Percentiles rank a stretch among this genome's conserved stretches.
Conservation (phyloP, 1,139 yeast species). For the Diutina pseudorugosa region DNA sequence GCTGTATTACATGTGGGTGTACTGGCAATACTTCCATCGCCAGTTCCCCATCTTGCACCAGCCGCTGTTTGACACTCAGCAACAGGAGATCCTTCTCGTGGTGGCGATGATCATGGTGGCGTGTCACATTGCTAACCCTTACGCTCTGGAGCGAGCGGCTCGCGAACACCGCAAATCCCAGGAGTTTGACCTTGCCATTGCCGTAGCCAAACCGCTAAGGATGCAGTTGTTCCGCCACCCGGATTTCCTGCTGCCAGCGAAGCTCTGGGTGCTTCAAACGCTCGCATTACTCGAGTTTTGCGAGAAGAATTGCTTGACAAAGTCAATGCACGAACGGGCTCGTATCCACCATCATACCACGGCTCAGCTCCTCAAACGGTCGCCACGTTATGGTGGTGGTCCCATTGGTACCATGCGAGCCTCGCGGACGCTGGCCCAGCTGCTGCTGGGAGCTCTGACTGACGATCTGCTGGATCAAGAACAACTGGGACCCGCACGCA, state of each 20-base stretch:
- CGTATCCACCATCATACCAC: conserved; percentile 71
- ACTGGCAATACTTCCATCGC: conserved; percentile 10
- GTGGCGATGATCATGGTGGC: conserved; percentile 10
- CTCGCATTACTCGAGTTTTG: conserved; percentile 50
- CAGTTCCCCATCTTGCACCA: conserved; percentile 9
- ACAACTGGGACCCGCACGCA: conserved; percentile 7
- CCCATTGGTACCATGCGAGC: conserved; percentile 16
- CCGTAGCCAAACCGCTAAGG: conserved; percentile 8
- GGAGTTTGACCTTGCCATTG: conserved; percentile 8
- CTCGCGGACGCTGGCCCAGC: conserved; percentile 19
- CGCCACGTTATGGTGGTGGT: conserved; percentile 64
- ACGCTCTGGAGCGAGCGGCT: conserved; percentile 5
- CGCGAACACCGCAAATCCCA: conserved; percentile 4
- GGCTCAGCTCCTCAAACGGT: conserved; percentile 57
- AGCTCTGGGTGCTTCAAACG: conserved; percentile 57
- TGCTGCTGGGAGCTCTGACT: conserved; percentile 11
- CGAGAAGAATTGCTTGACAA: conserved; percentile 50
- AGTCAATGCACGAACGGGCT: conserved; percentile 60
- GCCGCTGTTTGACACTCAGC: conserved; percentile 9
- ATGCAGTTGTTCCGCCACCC: conserved; percentile 8
- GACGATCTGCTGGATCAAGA: background rate
- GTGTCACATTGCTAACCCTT: conserved; percentile 6
- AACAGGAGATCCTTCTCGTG: conserved; percentile 8
- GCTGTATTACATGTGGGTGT: conserved; percentile 7
- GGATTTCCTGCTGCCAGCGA: conserved; percentile 30